A percentile compares a stretch with the other conserved stretches of the same genome.
Evolutionary conservation across 2,329 filamentous ascomycete genomes (phyloP).

Genomic region (Epichloe amarillans): DNA sequence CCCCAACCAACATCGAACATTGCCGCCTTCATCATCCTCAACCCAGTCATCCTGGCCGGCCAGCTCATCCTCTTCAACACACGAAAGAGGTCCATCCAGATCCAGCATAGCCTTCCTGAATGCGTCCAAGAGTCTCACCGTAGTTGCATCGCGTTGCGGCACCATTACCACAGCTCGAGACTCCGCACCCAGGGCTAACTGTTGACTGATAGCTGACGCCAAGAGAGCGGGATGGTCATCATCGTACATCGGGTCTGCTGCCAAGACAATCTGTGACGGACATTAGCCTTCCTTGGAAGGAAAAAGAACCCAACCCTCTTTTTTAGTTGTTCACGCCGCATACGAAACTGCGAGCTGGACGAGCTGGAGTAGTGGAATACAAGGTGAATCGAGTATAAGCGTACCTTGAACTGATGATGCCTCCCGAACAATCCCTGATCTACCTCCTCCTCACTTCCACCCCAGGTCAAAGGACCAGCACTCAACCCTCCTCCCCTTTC

Average conservation of each 20-base stretch:
- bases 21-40: slow-evolving; percentile 31
- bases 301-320: too few species aligned
- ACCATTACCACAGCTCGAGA: slow-evolving; percentile 68
- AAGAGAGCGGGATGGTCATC: slow-evolving; percentile 67
- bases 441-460: slow-evolving; percentile 31
- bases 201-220: slow-evolving; percentile 52
- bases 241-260: slow-evolving; percentile 79
- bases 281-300: background rate
- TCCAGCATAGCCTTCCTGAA: slow-evolving; percentile 49
- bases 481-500: slow-evolving; percentile 41
- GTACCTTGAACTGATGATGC: slow-evolving; percentile 38
- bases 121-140: slow-evolving; percentile 44
- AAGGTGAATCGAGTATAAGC: background rate
- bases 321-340: too few species aligned
- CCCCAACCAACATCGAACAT: slow-evolving; percentile 57
- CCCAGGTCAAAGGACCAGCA: slow-evolving; percentile 65
- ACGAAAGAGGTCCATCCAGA: slow-evolving; percentile 32
- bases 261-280: slow-evolving; percentile 53
- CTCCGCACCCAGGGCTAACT: slow-evolving; percentile 42
- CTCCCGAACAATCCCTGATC: slow-evolving; percentile 31
- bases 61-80: slow-evolving; percentile 48
- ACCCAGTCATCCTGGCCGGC: slow-evolving; percentile 64
- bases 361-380: too few species aligned
- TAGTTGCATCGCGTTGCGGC: slow-evolving; percentile 60
- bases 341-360: too few species aligned